phyloP scores from a whole-genome alignment of 73 alveolate genomes.

The Paramecium sonneborni region DNA sequence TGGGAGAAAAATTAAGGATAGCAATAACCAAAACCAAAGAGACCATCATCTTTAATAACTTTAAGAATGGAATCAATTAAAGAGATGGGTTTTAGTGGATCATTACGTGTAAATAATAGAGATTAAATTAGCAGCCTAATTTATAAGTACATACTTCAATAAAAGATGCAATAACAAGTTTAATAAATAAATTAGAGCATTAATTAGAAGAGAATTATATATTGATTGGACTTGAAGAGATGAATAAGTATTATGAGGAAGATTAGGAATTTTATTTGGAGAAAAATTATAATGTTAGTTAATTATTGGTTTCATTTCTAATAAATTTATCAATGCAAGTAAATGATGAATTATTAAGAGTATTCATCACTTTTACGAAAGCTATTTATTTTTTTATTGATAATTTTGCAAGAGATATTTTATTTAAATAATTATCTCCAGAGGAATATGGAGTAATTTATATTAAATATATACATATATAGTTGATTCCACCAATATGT shows the following conservation, averaged over 20 bases:
- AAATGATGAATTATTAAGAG: constrained; percentile 17
- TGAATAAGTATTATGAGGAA: constrained; percentile 22
- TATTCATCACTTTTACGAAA: not conserved
- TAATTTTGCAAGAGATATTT: constrained; percentile 23
- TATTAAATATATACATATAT: not conserved
- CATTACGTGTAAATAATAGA: not conserved
- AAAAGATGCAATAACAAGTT: constrained; percentile 9
- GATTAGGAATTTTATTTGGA: constrained; percentile 43
- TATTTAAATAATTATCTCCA: not conserved
- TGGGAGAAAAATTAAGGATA: constrained; percentile 28
- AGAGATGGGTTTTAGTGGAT: not conserved
- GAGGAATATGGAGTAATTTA: constrained; percentile 27
- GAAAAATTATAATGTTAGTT: not conserved
- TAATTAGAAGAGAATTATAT: constrained; percentile 36
- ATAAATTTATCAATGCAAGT: not conserved
- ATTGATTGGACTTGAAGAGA: not conserved
- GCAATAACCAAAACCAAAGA: not conserved
- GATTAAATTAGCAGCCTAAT: not conserved
- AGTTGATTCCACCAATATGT: constrained; percentile 35
- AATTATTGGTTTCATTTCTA: constrained; percentile 8
- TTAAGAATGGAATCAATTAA: not conserved
- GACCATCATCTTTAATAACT: constrained; percentile 31
- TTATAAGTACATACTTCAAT: not conserved
- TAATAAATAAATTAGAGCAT: not conserved
- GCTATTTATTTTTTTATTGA: constrained; percentile 6